Evolutionary conservation across 768 basidiomycete species (phyloP), one percentile per base, ranked within the genome.

Genomic region (Hemileccinum rubropunctum): DNA sequence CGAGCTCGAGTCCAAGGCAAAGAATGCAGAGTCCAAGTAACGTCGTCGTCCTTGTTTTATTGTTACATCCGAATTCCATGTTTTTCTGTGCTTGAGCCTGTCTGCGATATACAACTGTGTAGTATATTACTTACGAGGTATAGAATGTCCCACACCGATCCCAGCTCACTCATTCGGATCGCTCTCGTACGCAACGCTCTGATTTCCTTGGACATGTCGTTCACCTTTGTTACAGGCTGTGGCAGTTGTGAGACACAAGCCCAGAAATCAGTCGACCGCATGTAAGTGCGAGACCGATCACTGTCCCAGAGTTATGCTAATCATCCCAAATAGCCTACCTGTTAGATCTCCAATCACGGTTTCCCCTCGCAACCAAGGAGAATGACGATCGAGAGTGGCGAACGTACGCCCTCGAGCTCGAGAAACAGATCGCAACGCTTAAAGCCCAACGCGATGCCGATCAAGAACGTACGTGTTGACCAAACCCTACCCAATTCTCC

Each of bases 381-480:
- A 23, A 32, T 3, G 23, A 17, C 3, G 4, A 8, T 27, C 55
- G 32, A 36, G 48, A 51, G 9, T 67, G 67, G 67, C 58, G 58
- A 41, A 45, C 50, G 5, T 64, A 64, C 33, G 63, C 65, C n/a
- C 58, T 67, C 34, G 52, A 52, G n/a, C 65, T 67, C n/a, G 67
- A 67, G 48, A 50, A 49, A 42, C 55, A 58, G 13, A 57, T 67
- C 14, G 30, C 53, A 26, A 28, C 27, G 1, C 53, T 67, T 35
- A 56, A 65, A 38, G 38, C 54, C 14, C 51, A 52, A 28, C 56
- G 50, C 23, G 56, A 68, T 46, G 57, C 49, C 1, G 62, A 66
- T 37, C 58, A 63, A 36, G 57, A 54, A 38, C 18, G 65, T 66
- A 46, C 21, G 63, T 52, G 37, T 28, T 30, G 14, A 41, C 28